phyloP scores from a whole-genome alignment of 2,329 filamentous ascomycete genomes.

The Diatrype stigma region DNA sequence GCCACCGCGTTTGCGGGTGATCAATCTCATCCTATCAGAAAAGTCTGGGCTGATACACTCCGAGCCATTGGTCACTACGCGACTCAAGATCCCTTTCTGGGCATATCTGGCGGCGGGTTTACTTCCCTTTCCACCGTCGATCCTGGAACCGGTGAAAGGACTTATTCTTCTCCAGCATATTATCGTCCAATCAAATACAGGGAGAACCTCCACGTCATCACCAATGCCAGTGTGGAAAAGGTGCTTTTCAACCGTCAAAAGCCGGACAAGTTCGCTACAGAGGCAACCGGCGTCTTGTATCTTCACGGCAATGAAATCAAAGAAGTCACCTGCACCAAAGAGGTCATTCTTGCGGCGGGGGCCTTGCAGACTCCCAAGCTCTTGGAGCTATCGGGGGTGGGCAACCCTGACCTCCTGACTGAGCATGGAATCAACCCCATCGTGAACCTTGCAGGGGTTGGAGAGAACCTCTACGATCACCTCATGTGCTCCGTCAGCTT shows the following conservation, averaged over 20 bases:
- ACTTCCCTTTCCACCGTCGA: conserved; percentile 5
- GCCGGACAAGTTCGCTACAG: no score
- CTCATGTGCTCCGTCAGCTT: conserved; percentile 5
- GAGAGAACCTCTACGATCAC: conserved; percentile 21
- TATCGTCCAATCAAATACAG: conserved; percentile 7
- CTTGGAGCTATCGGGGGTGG: conserved; percentile 17
- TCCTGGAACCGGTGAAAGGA: conserved; percentile 8
- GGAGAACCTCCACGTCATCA: conserved; percentile 7
- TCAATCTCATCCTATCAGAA: conserved; percentile 4
- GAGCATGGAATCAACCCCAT: conserved; percentile 26
- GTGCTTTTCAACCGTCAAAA: conserved; percentile 3
- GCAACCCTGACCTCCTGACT: conserved; percentile 7
- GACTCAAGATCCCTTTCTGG: conserved; percentile 5
- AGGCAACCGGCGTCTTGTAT: conserved; percentile 9
- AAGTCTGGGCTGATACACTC: conserved; percentile 9
- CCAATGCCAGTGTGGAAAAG: conserved; percentile 8
- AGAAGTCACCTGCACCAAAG: conserved; percentile 13
- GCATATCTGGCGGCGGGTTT: conserved; percentile 7
- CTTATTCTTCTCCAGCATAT: conserved; percentile 7
- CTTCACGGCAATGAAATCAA: conserved; percentile 2
- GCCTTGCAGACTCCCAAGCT: conserved; percentile 16
- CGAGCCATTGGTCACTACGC: neutral
- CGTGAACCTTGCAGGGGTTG: conserved; percentile 19
- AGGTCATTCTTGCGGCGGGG: conserved; percentile 21
- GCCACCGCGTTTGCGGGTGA: conserved; percentile 7